Conservation (phyloP, 306 rosid species). For the Trifolium dubium region DNA sequence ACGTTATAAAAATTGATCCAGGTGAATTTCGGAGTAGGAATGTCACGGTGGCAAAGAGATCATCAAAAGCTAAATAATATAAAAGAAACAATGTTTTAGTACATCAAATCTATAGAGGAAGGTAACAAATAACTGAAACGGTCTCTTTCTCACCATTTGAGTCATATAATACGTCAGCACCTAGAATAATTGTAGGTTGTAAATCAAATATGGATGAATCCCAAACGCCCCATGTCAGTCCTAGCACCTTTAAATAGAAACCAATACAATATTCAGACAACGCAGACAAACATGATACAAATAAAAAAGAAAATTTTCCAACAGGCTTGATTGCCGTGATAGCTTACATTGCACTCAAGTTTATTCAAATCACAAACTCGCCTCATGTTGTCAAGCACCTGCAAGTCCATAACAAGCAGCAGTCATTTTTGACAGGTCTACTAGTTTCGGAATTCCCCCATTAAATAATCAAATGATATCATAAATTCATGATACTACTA, state of each 20-base stretch:
- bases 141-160: constrained; percentile 59
- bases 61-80: constrained; percentile 70
- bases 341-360: constrained; percentile 70
- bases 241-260: constrained; percentile 60
- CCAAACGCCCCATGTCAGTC: constrained; percentile 94
- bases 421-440: constrained; percentile 25
- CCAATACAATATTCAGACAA: constrained; percentile 17
- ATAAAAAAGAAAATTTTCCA: constrained; percentile 5
- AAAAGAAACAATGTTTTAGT: constrained; percentile 43
- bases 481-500: background rate
- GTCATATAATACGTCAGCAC: constrained; percentile 89
- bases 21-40: constrained; percentile 76
- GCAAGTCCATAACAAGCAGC: constrained; percentile 40
- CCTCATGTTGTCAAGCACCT: constrained; percentile 90
- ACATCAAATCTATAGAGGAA: constrained; percentile 37
- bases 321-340: constrained; percentile 11
- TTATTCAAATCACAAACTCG: constrained; percentile 74
- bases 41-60: constrained; percentile 81
- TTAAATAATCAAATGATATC: background rate
- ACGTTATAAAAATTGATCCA: constrained; percentile 69
- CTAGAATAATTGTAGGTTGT: constrained; percentile 72
- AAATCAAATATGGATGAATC: constrained; percentile 70
- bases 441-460: background rate
- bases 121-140: constrained; percentile 11
- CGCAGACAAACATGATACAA: constrained; percentile 3